phyloP scores from a whole-genome alignment of 2,329 filamentous ascomycete species.

The Microsporum canis region DNA sequence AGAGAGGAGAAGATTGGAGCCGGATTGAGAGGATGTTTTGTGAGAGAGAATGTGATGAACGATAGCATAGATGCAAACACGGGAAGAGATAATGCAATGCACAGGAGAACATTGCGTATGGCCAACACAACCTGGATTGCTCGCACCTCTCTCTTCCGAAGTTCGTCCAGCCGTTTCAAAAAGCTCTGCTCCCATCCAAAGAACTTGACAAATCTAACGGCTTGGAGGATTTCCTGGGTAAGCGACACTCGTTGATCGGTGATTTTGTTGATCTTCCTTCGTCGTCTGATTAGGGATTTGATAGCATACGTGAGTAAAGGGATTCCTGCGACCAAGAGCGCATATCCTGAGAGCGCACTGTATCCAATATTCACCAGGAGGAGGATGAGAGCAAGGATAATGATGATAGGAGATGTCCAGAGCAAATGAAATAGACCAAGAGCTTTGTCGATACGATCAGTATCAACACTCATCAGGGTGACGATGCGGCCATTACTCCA shows the following conservation, averaged over 20 bases:
- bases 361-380: conserved; percentile 81
- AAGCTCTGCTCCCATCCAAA: conserved; percentile 94
- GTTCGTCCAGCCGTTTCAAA: conserved; percentile 59
- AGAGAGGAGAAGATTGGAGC: conserved; percentile 84
- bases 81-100: conserved; percentile 69
- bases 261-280: conserved; percentile 77
- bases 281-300: conserved; percentile 60
- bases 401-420: conserved; percentile 74
- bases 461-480: conserved; percentile 91
- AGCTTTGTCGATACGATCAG: conserved; percentile 81
- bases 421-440: conserved; percentile 80
- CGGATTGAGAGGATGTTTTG: conserved; percentile 56
- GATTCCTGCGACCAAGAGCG: conserved; percentile 63
- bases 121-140: conserved; percentile 75
- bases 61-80: conserved; percentile 92
- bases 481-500: conserved; percentile 90
- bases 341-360: conserved; percentile 80
- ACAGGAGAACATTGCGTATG: conserved; percentile 75
- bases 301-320: conserved; percentile 69
- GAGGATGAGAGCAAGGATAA: conserved; percentile 66
- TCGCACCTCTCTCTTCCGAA: conserved; percentile 64
- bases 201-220: conserved; percentile 89
- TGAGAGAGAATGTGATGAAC: conserved; percentile 67
- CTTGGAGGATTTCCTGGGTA: conserved; percentile 83
- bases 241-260: conserved; percentile 86